A percentile compares a stretch with the other conserved stretches of the same genome.
Evolutionary conservation across 371 early-diverging fungal genomes (phyloP).

Genomic region (Actinomortierella ambigua): DNA sequence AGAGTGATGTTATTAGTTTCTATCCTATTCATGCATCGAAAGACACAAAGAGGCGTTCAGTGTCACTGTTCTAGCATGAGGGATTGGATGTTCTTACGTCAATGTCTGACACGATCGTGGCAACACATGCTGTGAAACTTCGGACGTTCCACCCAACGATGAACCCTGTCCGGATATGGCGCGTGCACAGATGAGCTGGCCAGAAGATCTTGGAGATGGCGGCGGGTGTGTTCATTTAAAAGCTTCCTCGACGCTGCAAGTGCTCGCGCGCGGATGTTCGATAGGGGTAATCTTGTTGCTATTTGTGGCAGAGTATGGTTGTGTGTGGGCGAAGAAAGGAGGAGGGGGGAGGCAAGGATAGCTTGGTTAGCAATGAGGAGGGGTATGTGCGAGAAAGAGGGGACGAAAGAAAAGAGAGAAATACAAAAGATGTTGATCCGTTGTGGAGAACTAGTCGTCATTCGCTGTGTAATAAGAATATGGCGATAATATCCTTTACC

Average conservation of each 20-base stretch:
- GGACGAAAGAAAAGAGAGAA: not conserved
- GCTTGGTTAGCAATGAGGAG: constrained; percentile 18
- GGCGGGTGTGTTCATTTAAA: constrained; percentile 44
- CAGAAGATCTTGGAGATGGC: constrained; percentile 52
- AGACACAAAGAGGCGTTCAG: too few relatives aligned
- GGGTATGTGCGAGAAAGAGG: too few relatives aligned
- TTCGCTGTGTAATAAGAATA: not conserved
- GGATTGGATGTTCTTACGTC: constrained; percentile 33
- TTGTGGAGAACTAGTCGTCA: not conserved
- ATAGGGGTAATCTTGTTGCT: constrained; percentile 14
- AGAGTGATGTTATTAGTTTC: too few relatives aligned
- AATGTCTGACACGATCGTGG: constrained; percentile 49
- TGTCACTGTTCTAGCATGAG: too few relatives aligned
- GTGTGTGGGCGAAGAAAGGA: not conserved
- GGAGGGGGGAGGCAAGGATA: constrained; percentile 41
- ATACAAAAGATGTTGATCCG: not conserved
- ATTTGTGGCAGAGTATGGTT: not conserved
- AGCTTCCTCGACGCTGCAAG: constrained; percentile 42
- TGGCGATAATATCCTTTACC: constrained; percentile 16
- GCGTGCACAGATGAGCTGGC: constrained; percentile 49
- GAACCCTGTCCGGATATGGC: constrained; percentile 46
- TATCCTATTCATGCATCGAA: too few relatives aligned
- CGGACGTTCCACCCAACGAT: constrained; percentile 54
- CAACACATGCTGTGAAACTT: constrained; percentile 52
- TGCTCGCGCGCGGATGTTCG: constrained; percentile 45